Evolutionary conservation across 1,284 basidiomycete genomes (phyloP), one percentile per base, ranked within the genome.

Genomic region (Cryptococcus hybrid): DNA sequence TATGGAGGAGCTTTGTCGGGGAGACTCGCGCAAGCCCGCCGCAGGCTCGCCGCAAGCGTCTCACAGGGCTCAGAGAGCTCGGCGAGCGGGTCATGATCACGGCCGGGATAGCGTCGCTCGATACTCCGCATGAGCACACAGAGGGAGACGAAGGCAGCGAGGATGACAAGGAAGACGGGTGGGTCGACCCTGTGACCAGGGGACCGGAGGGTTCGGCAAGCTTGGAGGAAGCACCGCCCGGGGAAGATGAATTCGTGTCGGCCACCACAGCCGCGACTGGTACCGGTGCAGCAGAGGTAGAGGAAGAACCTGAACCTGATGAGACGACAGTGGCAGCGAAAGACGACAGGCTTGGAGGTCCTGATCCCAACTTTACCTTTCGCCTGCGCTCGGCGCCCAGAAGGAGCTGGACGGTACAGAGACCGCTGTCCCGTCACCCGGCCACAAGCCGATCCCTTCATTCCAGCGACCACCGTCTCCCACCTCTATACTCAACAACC

Each of bases 171-270:
- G 39, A 47, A n/a, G 49, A 59, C 48, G 62, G 40, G 39, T 77
- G 73, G 73, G 62, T 70, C n/a, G 70, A 75, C 52, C 75, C 74
- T 18, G 75, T 75, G 6, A 76, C 75, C 2, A 59, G 73, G 24
- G 71, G 69, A 4, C 70, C 70, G 2, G 63, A 60, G 24, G 62
- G 53, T 15, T 59, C 54, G 44, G 57, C 53, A 42, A 52, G 45
- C 9, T 43, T 57, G 36, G 63, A 57, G 13, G 45, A 51, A 24
- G 48, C 42, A n/a, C 59, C 55, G 9, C 61, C 64, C 3, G 18
- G 54, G 51, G 67, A 69, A 36, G 57, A 62, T 15, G 67, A 69
- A 51, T 65, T 68, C 50, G 49, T 57, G 12, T 52, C 62, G 34
- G 50, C 64, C 3, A 43, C 47, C 13, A 13, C 37, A 12, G 34